Evolutionary conservation across 1,139 yeast genomes (phyloP).

Genomic region (Candida albicans): DNA sequence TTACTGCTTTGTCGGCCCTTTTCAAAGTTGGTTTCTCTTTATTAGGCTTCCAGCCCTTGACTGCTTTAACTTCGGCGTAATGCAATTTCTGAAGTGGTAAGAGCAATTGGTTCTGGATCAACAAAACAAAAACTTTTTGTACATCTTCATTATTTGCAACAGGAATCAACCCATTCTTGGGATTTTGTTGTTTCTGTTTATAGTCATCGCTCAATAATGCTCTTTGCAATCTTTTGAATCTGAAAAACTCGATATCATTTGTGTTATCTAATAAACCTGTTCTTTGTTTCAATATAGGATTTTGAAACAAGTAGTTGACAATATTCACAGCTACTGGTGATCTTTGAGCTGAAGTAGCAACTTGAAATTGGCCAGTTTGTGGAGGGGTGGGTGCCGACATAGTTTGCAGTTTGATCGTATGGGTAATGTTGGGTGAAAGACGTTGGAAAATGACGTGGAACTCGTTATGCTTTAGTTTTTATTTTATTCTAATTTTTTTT

Average conservation of each 20-base stretch:
- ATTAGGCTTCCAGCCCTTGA: slow-evolving; percentile 63
- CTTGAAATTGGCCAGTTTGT: slow-evolving; percentile 13
- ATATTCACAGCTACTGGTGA: slow-evolving; percentile 45
- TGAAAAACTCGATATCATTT: slow-evolving; percentile 74
- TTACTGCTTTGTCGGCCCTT: slow-evolving; percentile 64
- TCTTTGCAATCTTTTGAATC: slow-evolving; percentile 79
- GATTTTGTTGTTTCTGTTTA: slow-evolving; percentile 52
- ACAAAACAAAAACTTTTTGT: slow-evolving; percentile 57
- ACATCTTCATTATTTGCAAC: slow-evolving; percentile 56
- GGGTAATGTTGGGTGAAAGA: no score
- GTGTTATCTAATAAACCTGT: slow-evolving; percentile 72
- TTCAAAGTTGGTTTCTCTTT: slow-evolving; percentile 73
- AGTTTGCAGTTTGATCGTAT: neutral
- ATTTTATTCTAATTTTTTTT: neutral
- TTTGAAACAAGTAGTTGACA: slow-evolving; percentile 70
- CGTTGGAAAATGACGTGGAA: neutral
- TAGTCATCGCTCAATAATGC: slow-evolving; percentile 78
- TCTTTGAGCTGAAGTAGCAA: slow-evolving; percentile 19
- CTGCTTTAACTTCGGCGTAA: slow-evolving; percentile 66
- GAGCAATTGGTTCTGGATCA: slow-evolving; percentile 75
- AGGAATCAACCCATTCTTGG: slow-evolving; percentile 58
- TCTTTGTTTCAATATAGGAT: slow-evolving; percentile 69
- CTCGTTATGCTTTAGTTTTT: neutral
- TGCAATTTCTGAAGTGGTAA: slow-evolving; percentile 74
- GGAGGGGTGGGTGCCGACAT: slow-evolving; percentile 8